Conservation (phyloP, 2,329 filamentous ascomycete species). For the Septoria linicola region DNA sequence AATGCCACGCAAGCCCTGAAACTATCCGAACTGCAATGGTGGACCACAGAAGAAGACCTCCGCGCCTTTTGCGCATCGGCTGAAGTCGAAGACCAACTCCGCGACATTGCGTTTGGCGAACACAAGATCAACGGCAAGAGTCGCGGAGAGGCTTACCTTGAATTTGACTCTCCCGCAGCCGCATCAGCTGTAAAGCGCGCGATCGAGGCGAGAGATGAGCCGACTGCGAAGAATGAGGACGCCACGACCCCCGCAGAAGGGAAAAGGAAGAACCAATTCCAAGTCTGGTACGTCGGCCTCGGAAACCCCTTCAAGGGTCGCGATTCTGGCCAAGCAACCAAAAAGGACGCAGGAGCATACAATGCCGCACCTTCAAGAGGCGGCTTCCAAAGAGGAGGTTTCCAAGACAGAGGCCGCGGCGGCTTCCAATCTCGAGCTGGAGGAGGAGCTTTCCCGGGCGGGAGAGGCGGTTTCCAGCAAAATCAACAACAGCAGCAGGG, state of each 20-base stretch:
- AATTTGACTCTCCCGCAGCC: constrained; percentile 79
- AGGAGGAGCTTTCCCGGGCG: constrained; percentile 30
- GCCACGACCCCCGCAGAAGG: constrained; percentile 8
- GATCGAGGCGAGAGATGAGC: constrained; percentile 57
- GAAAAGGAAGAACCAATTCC: constrained; percentile 69
- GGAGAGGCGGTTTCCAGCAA: constrained; percentile 33
- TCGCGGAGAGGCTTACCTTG: constrained; percentile 86
- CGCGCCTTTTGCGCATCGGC: constrained; percentile 72
- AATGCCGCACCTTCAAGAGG: constrained; percentile 25
- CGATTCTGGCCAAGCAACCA: constrained; percentile 41
- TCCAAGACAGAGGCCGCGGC: constrained; percentile 6
- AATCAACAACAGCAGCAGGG: constrained; percentile 24
- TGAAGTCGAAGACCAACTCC: constrained; percentile 78
- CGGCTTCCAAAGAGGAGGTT: constrained; percentile 48
- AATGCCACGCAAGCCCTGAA: constrained; percentile 70
- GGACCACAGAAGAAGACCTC: constrained; percentile 93
- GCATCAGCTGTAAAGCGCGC: constrained; percentile 80
- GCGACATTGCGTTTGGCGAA: constrained; percentile 94
- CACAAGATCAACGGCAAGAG: constrained; percentile 99
- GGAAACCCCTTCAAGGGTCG: constrained; percentile 48
- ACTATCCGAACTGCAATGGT: constrained; percentile 91
- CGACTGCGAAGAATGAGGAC: constrained; percentile 20
- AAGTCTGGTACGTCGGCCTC: constrained; percentile 42
- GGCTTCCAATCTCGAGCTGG: constrained; percentile 48
- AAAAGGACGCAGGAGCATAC: constrained; percentile 39